Base-by-base conservation (phyloP, 176 grass and related monocot genomes). In the Chrysopogon serrulatus region DNA sequence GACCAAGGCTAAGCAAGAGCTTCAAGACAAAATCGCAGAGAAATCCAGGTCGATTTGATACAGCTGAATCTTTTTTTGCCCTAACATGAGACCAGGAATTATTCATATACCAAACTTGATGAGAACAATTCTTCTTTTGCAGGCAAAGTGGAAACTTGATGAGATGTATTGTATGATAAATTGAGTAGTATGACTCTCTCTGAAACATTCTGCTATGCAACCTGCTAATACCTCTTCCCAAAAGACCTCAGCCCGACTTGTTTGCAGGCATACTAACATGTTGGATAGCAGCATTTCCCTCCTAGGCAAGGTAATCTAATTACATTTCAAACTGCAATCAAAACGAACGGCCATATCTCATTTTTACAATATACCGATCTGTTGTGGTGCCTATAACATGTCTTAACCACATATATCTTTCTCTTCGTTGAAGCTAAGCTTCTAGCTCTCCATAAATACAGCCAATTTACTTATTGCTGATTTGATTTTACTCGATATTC, bases 141-240 rank as follows among this genome's bases (percentile, higher is more conserved):
- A 95, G 93, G 77, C 92, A 95, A 79, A 98, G 76, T 95, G 91
- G 57, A 95, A 93, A 41, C 91, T 95, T 67, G 96, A 95, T 49
- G 89, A 93, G 87, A 95, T 93, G 91, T 92, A 98, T 79, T n/a
- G n/a, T n/a, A n/a, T n/a, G 92, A 95, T 85, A 91, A 93, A 78
- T 76, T 95, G 70, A 95, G 91, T 82, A 88, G 68, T 93, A 95
- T 27, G 91, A 95, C 39, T 95, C 23, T 74, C n/a, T n/a, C n/a
- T n/a, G 33, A 93, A 95, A 82, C 87, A 87, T 78, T 95, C 79
- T 48, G 88, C 95, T 63, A 91, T 95, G 79, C 88, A 98, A 90
- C 90, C 92, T 45, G 79, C 83, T 6, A 93, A 91, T 80, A 94
- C 82, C 76, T 89, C 49, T 98, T 91, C 82, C 64, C 85, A 77